Conservation (phyloP, 2,329 filamentous ascomycete species). For the Cladophialophora carrionii region DNA sequence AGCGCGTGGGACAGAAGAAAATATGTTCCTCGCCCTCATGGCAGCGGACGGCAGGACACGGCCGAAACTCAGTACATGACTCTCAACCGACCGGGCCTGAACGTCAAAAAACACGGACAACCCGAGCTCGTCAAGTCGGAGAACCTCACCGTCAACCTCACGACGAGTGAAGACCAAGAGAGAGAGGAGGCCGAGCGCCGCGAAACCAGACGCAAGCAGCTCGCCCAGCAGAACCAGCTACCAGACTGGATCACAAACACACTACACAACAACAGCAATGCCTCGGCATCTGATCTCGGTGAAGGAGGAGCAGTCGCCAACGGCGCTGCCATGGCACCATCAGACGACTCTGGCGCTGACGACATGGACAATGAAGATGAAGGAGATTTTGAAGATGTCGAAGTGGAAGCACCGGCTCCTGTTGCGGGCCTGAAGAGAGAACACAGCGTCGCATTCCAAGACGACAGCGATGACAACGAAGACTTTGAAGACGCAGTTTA, state of each 20-base stretch:
- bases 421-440: conserved; percentile 36
- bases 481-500: conserved; percentile 39
- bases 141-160: conserved; percentile 55
- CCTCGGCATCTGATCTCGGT: conserved; percentile 12
- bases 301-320: conserved; percentile 28
- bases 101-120: conserved; percentile 40
- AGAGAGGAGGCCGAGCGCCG: conserved; percentile 54
- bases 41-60: conserved; percentile 43
- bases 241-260: conserved; percentile 56
- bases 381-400: conserved; percentile 38
- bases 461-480: conserved; percentile 39
- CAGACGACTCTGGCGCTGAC: conserved; percentile 34
- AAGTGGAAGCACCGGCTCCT: conserved; percentile 16
- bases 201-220: conserved; percentile 51
- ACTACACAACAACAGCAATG: not conserved
- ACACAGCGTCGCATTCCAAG: conserved; percentile 19
- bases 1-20: conserved; percentile 55
- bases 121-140: conserved; percentile 50
- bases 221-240: conserved; percentile 57
- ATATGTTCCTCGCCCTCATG: conserved; percentile 50
- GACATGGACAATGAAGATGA: conserved; percentile 38
- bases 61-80: conserved; percentile 49
- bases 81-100: conserved; percentile 44
- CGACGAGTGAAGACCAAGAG: conserved; percentile 49
- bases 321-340: conserved; percentile 13